Conservation (phyloP, 1,284 basidiomycete genomes). For the Flammula alnicola region DNA sequence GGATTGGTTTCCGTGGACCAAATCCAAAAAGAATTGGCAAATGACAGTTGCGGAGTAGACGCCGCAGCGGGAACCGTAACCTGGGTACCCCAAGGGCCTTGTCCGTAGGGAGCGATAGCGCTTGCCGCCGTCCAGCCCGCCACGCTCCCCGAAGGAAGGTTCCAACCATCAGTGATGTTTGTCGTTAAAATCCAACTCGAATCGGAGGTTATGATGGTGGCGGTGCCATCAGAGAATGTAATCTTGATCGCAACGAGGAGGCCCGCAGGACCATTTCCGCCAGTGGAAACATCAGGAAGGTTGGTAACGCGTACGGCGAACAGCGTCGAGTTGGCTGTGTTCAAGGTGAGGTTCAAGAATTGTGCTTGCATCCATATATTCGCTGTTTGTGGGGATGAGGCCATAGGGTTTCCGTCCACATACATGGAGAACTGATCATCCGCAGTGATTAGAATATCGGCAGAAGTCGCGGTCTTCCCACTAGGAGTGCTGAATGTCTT, state of each 20-base stretch:
- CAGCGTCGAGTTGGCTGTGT: slow-evolving; percentile 11
- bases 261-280: slow-evolving; percentile 28
- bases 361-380: slow-evolving; percentile 30
- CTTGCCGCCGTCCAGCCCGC: slow-evolving; percentile 27
- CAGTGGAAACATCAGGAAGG: slow-evolving; percentile 22
- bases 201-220: slow-evolving; percentile 23
- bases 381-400: slow-evolving; percentile 23
- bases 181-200: slow-evolving; percentile 22
- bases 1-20: slow-evolving; percentile 30
- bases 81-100: no score
- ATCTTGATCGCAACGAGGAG: slow-evolving; percentile 29
- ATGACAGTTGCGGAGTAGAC: slow-evolving; percentile 19
- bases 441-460: slow-evolving; percentile 27
- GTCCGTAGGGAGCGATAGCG: no score
- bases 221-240: slow-evolving; percentile 25
- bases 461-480: slow-evolving; percentile 27
- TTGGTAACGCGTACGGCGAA: slow-evolving; percentile 31
- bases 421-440: slow-evolving; percentile 33
- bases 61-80: slow-evolving; percentile 6
- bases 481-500: slow-evolving; percentile 29
- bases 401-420: slow-evolving; percentile 28
- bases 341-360: slow-evolving; percentile 20
- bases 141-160: slow-evolving; percentile 21
- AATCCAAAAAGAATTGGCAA: slow-evolving; percentile 33
- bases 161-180: slow-evolving; percentile 22